A percentile compares a stretch with the other conserved stretches of the same genome.
phyloP scores from a whole-genome alignment of 2,329 filamentous ascomycete genomes.

The Clarireedia hainanense region DNA sequence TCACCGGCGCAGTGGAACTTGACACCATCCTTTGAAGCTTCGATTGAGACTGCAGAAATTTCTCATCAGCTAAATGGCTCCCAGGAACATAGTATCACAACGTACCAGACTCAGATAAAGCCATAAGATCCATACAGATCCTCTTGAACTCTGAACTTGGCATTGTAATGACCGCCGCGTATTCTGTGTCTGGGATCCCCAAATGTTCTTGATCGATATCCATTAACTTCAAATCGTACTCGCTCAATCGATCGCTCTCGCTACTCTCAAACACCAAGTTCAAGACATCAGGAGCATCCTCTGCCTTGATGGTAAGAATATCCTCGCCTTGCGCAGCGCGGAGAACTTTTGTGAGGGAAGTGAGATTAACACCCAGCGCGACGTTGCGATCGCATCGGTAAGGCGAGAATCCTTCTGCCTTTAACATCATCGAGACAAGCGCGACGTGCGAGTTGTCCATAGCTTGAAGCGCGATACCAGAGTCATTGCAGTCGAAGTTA shows the following conservation, averaged over 20 bases:
- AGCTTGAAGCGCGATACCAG: conserved; percentile 92
- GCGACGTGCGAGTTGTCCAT: conserved; percentile 99
- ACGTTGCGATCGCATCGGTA: conserved; percentile 99
- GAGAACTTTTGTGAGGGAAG: conserved; percentile 93
- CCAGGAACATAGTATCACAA: background rate
- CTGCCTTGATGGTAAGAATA: conserved; percentile 91
- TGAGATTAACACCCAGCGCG: conserved; percentile 93
- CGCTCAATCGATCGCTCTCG: conserved; percentile 83
- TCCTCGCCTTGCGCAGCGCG: conserved; percentile 92
- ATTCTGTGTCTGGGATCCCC: conserved; percentile 98
- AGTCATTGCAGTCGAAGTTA: conserved; percentile 99
- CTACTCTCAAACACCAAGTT: conserved; percentile 93
- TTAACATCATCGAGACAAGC: conserved; percentile 97
- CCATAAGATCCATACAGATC: conserved; percentile 86
- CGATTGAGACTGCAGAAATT: conserved; percentile 68
- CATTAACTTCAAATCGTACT: conserved; percentile 99
- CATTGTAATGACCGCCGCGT: conserved; percentile 85
- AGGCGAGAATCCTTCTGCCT: conserved; percentile 86
- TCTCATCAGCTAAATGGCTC: conserved; percentile 12
- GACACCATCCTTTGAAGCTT: conserved; percentile 93
- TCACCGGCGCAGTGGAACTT: conserved; percentile 92
- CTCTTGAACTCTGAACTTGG: conserved; percentile 84
- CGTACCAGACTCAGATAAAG: conserved; percentile 91
- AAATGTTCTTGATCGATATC: conserved; percentile 99
- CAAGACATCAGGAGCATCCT: conserved; percentile 90